Evolutionary conservation across 1,284 basidiomycete species (phyloP).

Genomic region (Cutaneotrichosporon dermatis): DNA sequence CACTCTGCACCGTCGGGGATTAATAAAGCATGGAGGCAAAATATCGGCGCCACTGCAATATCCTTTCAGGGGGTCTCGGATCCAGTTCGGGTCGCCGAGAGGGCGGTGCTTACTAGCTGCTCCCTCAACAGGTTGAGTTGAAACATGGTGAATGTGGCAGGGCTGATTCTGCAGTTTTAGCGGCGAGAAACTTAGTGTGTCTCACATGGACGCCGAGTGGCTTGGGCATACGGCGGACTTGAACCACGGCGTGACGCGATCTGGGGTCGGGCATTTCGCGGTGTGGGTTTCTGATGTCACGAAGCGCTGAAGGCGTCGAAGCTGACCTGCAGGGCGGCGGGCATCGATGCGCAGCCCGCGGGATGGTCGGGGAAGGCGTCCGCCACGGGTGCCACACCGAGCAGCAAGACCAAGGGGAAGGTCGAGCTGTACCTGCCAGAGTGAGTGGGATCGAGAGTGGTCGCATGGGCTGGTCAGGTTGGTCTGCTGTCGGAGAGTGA

Average conservation of each 20-base stretch:
- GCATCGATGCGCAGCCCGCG: no score
- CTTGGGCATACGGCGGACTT: constrained; percentile 8
- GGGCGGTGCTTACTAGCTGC: constrained; percentile 32
- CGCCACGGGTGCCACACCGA: neutral
- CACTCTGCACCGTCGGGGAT: constrained; percentile 27
- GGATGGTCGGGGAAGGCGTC: neutral
- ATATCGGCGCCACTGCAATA: neutral
- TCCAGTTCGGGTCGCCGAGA: constrained; percentile 16
- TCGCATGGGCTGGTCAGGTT: neutral
- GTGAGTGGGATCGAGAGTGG: constrained; percentile 18
- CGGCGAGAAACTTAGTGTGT: constrained; percentile 23
- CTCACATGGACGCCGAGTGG: constrained; percentile 33
- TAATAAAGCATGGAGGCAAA: constrained; percentile 19
- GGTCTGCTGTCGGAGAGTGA: no score
- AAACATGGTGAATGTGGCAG: neutral
- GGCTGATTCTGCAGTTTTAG: constrained; percentile 22
- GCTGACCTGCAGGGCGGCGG: no score
- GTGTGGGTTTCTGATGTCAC: no score
- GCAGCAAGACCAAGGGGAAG: neutral
- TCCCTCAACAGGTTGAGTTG: constrained; percentile 29
- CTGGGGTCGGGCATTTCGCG: no score
- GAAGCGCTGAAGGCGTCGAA: neutral
- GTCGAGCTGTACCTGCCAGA: constrained; percentile 39
- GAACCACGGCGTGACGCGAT: neutral
- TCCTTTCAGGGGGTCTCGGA: neutral